phyloP scores from a whole-genome alignment of 345 rosid species.

The Citrus hindsii region DNA sequence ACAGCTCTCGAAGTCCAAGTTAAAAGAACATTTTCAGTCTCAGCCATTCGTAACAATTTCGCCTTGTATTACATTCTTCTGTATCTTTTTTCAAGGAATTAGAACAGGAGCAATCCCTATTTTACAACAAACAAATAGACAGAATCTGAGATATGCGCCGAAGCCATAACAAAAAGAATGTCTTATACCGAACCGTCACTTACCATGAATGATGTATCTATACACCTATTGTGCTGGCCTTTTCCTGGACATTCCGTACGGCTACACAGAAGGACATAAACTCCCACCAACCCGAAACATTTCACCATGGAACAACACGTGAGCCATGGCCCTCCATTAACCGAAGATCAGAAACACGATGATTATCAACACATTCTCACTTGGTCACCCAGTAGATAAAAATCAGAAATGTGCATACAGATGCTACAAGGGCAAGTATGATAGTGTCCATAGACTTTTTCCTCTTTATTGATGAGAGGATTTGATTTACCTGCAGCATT shows the following conservation, averaged over 20 bases:
- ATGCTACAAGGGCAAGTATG: constrained; percentile 89
- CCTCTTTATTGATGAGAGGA: constrained; percentile 84
- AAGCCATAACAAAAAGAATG: not conserved
- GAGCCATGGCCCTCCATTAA: constrained; percentile 8
- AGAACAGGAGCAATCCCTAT: not conserved
- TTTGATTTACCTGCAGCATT: constrained; percentile 71
- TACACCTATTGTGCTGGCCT: constrained; percentile 6
- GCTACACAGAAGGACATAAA: constrained; percentile 16
- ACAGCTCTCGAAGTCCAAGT: too few relatives aligned
- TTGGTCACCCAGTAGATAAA: constrained; percentile 92
- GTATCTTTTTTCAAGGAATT: not conserved
- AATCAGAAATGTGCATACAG: constrained; percentile 91
- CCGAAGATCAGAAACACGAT: constrained; percentile 1
- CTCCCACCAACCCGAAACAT: constrained; percentile 10
- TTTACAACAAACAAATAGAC: not conserved
- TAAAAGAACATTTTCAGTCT: not conserved
- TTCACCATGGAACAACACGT: constrained; percentile 12
- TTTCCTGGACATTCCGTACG: constrained; percentile 5
- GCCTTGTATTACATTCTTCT: not conserved
- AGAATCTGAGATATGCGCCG: not conserved
- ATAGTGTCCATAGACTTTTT: constrained; percentile 95
- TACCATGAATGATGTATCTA: constrained; percentile 10
- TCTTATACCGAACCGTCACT: constrained; percentile 7
- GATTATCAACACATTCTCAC: constrained; percentile 31
- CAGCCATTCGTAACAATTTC: not conserved